phyloP scores from a whole-genome alignment of 768 basidiomycete species.

The Flagelloscypha sp. region DNA sequence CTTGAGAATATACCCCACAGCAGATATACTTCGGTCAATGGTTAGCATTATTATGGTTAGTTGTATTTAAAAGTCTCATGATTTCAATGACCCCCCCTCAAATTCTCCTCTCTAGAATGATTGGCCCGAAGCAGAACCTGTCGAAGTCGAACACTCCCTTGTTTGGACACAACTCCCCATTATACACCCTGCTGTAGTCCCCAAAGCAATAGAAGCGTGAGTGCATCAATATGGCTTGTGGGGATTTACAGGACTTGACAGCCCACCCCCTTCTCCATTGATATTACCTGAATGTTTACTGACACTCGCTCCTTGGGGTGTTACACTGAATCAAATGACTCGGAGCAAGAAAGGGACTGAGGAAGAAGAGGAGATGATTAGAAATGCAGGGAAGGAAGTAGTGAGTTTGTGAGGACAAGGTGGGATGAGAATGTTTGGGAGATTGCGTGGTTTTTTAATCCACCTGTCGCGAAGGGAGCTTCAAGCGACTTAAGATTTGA shows the following conservation, averaged over 20 bases:
- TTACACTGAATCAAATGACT: slow-evolving; percentile 32
- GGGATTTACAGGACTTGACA: slow-evolving; percentile 40
- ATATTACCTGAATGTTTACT: slow-evolving; percentile 29
- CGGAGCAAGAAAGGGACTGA: slow-evolving; percentile 22
- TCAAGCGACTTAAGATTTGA: too few relatives aligned
- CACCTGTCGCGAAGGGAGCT: too few relatives aligned
- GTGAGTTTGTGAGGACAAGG: slow-evolving; percentile 32
- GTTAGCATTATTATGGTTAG: slow-evolving; percentile 35
- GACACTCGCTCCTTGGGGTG: slow-evolving; percentile 34
- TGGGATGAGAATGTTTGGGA: slow-evolving; percentile 48
- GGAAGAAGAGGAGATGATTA: slow-evolving; percentile 27
- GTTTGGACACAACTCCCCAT: slow-evolving; percentile 46
- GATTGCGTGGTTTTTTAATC: slow-evolving; percentile 54
- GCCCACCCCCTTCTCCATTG: slow-evolving; percentile 27
- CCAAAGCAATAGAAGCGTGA: slow-evolving; percentile 25
- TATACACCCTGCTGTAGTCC: slow-evolving; percentile 31
- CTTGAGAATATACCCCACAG: slow-evolving; percentile 17
- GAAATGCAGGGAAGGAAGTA: slow-evolving; percentile 30
- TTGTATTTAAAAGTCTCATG: too few relatives aligned
- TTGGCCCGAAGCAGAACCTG: slow-evolving; percentile 21
- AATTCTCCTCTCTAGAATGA: too few relatives aligned
- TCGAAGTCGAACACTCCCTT: slow-evolving; percentile 37
- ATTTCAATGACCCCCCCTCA: too few relatives aligned
- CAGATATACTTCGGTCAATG: slow-evolving; percentile 44
- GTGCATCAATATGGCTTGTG: slow-evolving; percentile 42